Conservation (phyloP, 768 basidiomycete genomes). For the Phallus indusiatus region DNA sequence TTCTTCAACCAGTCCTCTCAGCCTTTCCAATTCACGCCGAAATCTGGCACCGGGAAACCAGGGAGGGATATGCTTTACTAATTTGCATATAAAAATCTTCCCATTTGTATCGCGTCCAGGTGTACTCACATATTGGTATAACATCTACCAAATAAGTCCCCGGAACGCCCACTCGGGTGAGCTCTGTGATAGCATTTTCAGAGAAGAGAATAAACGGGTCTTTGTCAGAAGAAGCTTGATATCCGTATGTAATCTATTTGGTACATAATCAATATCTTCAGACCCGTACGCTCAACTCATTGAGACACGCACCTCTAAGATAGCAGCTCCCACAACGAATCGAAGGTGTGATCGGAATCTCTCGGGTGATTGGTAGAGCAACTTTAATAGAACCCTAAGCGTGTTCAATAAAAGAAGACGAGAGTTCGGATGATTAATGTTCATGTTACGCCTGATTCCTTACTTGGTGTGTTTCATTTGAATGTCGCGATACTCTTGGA, state of each 20-base stretch:
- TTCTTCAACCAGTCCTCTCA: background rate
- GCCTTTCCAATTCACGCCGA: background rate
- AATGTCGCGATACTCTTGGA: slow-evolving; percentile 33
- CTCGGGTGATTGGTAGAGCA: slow-evolving; percentile 3
- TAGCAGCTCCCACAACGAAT: background rate
- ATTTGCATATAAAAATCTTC: background rate
- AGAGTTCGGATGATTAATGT: no score
- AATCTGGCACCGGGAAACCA: slow-evolving; percentile 15
- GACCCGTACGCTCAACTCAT: slow-evolving; percentile 9
- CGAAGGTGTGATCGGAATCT: background rate
- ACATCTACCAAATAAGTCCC: slow-evolving; percentile 10
- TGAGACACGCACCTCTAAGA: background rate
- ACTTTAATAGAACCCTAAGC: background rate
- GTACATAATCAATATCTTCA: no score
- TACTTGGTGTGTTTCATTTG: slow-evolving; percentile 36
- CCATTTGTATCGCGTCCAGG: no score
- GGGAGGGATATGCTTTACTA: slow-evolving; percentile 13
- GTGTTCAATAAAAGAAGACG: background rate
- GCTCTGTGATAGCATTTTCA: slow-evolving; percentile 4
- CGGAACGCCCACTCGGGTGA: background rate
- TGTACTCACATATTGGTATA: slow-evolving; percentile 6
- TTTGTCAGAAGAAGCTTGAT: slow-evolving; percentile 5
- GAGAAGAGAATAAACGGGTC: slow-evolving; percentile 12
- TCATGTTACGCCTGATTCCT: background rate
- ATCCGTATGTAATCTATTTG: slow-evolving; percentile 13